These are phyloP conservation scores for Candida tetrigidarum DNA, from an alignment of 1,139 yeast species.

Conservation along the genomic window DNA sequence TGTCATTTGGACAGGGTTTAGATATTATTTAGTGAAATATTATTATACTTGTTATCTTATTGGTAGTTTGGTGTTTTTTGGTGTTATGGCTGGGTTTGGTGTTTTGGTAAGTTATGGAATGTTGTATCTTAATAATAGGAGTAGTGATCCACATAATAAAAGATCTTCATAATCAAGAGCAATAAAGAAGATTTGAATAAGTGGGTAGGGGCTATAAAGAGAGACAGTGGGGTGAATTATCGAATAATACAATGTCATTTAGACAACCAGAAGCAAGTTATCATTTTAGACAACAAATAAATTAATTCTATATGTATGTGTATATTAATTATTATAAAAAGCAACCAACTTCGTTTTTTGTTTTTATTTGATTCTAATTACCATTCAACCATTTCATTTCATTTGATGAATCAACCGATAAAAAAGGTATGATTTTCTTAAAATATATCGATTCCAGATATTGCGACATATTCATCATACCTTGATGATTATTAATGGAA, in stretches of 20 bases:
- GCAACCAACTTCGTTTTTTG: not conserved
- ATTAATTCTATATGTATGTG: not conserved
- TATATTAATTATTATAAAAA: not conserved
- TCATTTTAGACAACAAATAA: not conserved
- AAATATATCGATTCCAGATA: slow-evolving; percentile 40
- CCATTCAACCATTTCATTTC: slow-evolving; percentile 47
- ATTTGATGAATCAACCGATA: slow-evolving; percentile 43
- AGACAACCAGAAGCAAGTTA: too few species aligned
- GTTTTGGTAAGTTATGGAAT: slow-evolving; percentile 26
- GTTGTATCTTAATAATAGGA: slow-evolving; percentile 7
- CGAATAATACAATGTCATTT: too few species aligned
- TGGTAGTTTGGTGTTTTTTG: slow-evolving; percentile 58
- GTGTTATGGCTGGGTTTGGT: slow-evolving; percentile 34
- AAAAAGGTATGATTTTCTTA: slow-evolving; percentile 42
- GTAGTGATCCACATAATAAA: not conserved
- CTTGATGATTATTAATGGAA: slow-evolving; percentile 31
- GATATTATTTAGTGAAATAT: slow-evolving; percentile 59
- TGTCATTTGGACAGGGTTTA: slow-evolving; percentile 56
- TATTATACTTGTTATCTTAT: slow-evolving; percentile 48
- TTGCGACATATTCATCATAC: slow-evolving; percentile 13
- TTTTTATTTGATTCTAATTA: slow-evolving; percentile 16
- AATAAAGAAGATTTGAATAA: not conserved
- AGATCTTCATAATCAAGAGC: not conserved
- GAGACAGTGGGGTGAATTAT: too few species aligned
- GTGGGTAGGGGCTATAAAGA: too few species aligned